Evolutionary conservation across 306 rosid genomes (phyloP).

Genomic region (Glycyrrhiza uralensis): DNA sequence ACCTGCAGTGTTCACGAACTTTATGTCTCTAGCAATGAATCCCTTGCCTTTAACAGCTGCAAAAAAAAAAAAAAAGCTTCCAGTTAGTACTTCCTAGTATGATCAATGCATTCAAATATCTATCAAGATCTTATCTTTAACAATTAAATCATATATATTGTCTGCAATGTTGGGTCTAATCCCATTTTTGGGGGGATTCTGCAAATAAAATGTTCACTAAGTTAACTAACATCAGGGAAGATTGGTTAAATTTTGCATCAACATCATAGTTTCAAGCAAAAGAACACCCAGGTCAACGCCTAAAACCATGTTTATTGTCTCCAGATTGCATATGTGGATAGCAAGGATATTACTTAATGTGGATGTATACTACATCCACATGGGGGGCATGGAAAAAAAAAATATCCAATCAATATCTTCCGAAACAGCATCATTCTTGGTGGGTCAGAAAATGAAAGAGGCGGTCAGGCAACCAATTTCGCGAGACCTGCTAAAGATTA

Average conservation of each 20-base stretch:
- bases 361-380: constrained; percentile 31
- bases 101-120: neutral
- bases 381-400: constrained; percentile 37
- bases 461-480: neutral
- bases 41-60: constrained; percentile 82
- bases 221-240: neutral
- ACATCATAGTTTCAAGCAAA: neutral
- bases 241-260: neutral
- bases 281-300: neutral
- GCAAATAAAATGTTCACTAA: neutral
- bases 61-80: constrained; percentile 2
- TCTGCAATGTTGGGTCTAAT: neutral
- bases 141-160: neutral
- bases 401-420: neutral
- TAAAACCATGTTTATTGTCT: neutral
- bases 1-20: constrained; percentile 75
- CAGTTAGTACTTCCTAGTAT: neutral
- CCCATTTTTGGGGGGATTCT: neutral
- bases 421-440: constrained; percentile 8
- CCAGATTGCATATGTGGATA: neutral
- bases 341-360: neutral
- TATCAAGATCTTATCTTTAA: neutral
- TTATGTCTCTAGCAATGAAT: constrained; percentile 77
- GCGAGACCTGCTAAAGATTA: neutral
- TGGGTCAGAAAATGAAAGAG: neutral